Evolutionary conservation across 768 basidiomycete species (phyloP).

Genomic region (Royoungia palumana): DNA sequence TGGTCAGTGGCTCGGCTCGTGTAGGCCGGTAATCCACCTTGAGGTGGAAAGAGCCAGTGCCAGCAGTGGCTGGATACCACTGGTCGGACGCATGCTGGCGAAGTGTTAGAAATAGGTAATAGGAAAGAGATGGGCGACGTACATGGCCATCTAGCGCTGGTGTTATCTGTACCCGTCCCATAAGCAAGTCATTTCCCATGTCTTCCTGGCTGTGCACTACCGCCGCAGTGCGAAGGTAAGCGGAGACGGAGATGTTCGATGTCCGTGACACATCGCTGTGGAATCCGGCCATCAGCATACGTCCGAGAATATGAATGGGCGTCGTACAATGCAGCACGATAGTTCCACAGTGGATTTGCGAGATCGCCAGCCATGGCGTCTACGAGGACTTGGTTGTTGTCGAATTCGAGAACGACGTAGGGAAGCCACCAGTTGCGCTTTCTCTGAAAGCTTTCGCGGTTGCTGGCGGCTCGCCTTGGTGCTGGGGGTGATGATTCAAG

Average conservation of each 20-base stretch:
- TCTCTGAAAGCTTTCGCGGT: conserved; percentile 89
- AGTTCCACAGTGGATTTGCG: conserved; percentile 89
- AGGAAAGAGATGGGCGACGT: conserved; percentile 24
- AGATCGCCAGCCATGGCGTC: conserved; percentile 97
- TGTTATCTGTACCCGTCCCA: conserved; percentile 88
- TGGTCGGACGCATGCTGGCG: conserved; percentile 80
- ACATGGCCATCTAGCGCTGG: conserved; percentile 80
- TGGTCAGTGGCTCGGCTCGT: conserved; percentile 81
- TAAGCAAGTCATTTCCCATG: conserved; percentile 95
- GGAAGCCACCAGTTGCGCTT: conserved; percentile 95
- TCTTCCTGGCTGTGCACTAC: conserved; percentile 75
- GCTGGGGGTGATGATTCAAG: conserved; percentile 59
- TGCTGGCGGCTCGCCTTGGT: conserved; percentile 56
- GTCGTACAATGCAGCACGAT: conserved; percentile 87
- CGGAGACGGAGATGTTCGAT: conserved; percentile 87
- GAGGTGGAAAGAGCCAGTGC: conserved; percentile 90
- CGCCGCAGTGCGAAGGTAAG: conserved; percentile 84
- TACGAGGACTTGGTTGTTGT: conserved; percentile 95
- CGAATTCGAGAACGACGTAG: conserved; percentile 95
- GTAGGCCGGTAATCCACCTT: conserved; percentile 92
- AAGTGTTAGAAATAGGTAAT: conserved; percentile 3
- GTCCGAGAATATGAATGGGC: not conserved
- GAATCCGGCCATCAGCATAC: conserved; percentile 5
- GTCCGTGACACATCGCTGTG: conserved; percentile 90
- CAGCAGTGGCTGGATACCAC: conserved; percentile 82